Base-by-base conservation (phyloP, 139 green algal genomes). In the Coelastrella sp. region DNA sequence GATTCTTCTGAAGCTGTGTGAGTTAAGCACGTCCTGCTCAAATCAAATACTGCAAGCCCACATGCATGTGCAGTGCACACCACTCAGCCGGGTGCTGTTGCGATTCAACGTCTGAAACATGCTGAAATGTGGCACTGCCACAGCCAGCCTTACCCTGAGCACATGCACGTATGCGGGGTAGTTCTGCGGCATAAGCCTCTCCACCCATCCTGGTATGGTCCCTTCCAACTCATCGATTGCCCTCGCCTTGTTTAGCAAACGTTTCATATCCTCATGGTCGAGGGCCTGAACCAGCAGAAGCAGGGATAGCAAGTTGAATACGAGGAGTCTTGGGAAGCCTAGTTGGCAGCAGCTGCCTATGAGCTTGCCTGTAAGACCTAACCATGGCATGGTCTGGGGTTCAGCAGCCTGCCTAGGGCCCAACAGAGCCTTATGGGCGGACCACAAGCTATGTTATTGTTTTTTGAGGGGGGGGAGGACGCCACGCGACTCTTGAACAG, bases 221-320 rank as follows among this genome's bases (percentile, higher is more conserved):
- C 58, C 47, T 59, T 86, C 80, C 3, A 86, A 59, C 80, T 86
- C 80, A 56, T 86, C 94, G 17, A 96, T 94, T 13, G 94, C 80
- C 74, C 87, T 60, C 5, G 92, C 92, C 65, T 90, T 91, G 80
- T 57, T 73, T 84, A 90, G 22, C 74, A 92, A 20, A 66, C 89
- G 91, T 22, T 91, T 83, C 6, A 90, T 61, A 20, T 61, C 90
- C 22, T 91, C 68, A 71, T 95, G 80, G 23, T 90, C 75, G n/a
- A 57, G 58, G 20, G 88, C 19, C 74, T 80, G 74, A 20, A 80
- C n/a, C 22, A 57, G n/a, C n/a, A n/a, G n/a, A n/a, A n/a, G 73
- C 20, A 22, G 20, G 6, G 7, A 6, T 32, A 32, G 17, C 19
- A 78, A 32, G 73, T 32, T 32, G 20, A n/a, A 32, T 78, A 78